Conservation (phyloP, 2,329 filamentous ascomycete genomes). For the Emergomyces orientalis region DNA sequence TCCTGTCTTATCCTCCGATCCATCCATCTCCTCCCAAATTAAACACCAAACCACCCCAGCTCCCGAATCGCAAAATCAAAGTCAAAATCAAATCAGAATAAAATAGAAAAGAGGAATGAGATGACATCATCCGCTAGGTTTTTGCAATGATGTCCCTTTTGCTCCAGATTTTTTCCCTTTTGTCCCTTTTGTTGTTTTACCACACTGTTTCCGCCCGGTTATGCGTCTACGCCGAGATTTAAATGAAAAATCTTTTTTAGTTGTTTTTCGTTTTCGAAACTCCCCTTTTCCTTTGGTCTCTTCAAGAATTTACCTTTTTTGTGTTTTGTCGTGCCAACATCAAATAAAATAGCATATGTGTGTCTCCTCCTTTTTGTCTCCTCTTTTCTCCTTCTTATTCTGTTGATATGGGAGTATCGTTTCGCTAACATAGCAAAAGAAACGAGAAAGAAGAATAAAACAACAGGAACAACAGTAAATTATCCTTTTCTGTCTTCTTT, state of each 20-base stretch:
- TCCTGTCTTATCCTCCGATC: background rate
- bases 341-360: background rate
- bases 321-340: background rate
- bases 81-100: too few relatives aligned
- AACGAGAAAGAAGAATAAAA: conserved; percentile 21
- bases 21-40: too few relatives aligned
- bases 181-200: too few relatives aligned
- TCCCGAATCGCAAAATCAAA: too few relatives aligned
- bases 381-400: background rate
- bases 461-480: conserved; percentile 19
- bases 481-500: too few relatives aligned
- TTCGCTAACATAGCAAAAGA: background rate
- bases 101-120: background rate
- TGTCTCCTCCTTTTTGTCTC: background rate
- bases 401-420: background rate
- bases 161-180: too few relatives aligned
- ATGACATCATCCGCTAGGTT: too few relatives aligned
- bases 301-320: background rate
- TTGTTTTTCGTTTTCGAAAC: background rate
- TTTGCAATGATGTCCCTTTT: too few relatives aligned
- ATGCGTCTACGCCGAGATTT: background rate
- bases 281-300: background rate
- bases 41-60: too few relatives aligned
- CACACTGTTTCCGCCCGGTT: background rate
- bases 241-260: background rate